Base-by-base conservation (phyloP, 1,139 yeast species). In the Zygotorulaspora mrakii region DNA sequence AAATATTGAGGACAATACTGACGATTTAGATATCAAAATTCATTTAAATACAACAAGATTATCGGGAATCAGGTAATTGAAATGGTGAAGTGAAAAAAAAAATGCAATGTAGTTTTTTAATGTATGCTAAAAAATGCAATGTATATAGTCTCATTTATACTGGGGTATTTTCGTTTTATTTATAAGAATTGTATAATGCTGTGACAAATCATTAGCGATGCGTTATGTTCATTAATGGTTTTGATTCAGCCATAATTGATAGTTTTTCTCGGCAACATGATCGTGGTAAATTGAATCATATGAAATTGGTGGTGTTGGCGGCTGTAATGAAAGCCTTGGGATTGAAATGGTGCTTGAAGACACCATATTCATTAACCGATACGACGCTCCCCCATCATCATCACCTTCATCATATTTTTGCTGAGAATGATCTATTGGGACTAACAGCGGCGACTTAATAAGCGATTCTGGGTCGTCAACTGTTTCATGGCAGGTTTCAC, bases 1-100 rank as follows among this genome's bases (percentile, higher is more conserved):
- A 37, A 65, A 69, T 30, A 69, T 77, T 48, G 78, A 76, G 38
- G 72, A 73, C 40, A 67, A 70, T 48, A 69, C 80, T 3, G 81
- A 75, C 49, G 67, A 66, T 33, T 58, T 77, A 50, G 80, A 77
- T 50, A 69, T 74, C 35, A 71, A 68, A 43, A 71, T 77, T 17
- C 78, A 76, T 50, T 61, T 74, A 50, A 77, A 68, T 43, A 66
- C 70, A 9, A 59, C 61, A 11, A 62, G 62, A 40, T 51, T 67
- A 39, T 54, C 60, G 2, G 53, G 55, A 30, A 62, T 64, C n/a
- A 45, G 55, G 37, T 60, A 44, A 33, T 32, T 29, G 17, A 20
- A 25, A 17, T 31, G 12, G 33, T 45, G 22, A 31, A 17, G 3
- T 16, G 35, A 17, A 11, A 27, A 21, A 44, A 43, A 25, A 25